These are phyloP conservation scores for Aspergillus kassunensis DNA, from an alignment of 495 filamentous ascomycete genomes.

Conservation along the genomic window DNA sequence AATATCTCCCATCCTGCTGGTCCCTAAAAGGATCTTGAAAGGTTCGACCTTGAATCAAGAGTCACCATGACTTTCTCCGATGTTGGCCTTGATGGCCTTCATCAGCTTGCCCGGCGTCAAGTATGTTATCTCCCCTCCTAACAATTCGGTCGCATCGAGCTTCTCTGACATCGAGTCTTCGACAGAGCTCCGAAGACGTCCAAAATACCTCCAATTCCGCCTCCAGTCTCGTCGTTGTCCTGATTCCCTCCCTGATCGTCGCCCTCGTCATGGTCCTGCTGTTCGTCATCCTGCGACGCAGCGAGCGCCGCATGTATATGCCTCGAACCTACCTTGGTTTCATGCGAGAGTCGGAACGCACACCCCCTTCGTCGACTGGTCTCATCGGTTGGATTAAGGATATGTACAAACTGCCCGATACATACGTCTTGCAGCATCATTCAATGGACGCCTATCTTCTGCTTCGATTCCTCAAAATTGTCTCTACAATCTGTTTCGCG, in stretches of 20 bases:
- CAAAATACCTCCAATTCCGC: constrained; percentile 39
- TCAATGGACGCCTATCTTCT: constrained; percentile 86
- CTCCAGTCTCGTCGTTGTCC: constrained; percentile 62
- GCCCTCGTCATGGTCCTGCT: constrained; percentile 60
- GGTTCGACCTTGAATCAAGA: too few species aligned
- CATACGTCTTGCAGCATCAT: constrained; percentile 81
- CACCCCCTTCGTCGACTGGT: constrained; percentile 64
- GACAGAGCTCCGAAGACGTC: constrained; percentile 20
- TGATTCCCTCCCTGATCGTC: constrained; percentile 64
- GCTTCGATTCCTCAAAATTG: constrained; percentile 77
- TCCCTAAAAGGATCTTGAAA: too few species aligned
- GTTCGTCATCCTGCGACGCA: constrained; percentile 75
- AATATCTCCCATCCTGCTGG: neutral
- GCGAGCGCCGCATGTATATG: constrained; percentile 73
- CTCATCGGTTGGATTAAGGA: constrained; percentile 69
- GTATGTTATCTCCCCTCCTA: constrained; percentile 14
- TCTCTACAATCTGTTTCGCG: constrained; percentile 68
- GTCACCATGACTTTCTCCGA: constrained; percentile 27
- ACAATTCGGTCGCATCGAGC: neutral
- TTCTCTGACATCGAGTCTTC: constrained; percentile 12
- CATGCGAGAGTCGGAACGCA: constrained; percentile 62
- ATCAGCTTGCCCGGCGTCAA: constrained; percentile 25
- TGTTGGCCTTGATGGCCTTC: constrained; percentile 20
- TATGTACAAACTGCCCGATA: constrained; percentile 78
- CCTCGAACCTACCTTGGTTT: constrained; percentile 83